Percentiles rank a stretch among this genome's conserved stretches.
Evolutionary conservation across 768 basidiomycete species (phyloP).

Genomic region (Gymnopilus junonius): DNA sequence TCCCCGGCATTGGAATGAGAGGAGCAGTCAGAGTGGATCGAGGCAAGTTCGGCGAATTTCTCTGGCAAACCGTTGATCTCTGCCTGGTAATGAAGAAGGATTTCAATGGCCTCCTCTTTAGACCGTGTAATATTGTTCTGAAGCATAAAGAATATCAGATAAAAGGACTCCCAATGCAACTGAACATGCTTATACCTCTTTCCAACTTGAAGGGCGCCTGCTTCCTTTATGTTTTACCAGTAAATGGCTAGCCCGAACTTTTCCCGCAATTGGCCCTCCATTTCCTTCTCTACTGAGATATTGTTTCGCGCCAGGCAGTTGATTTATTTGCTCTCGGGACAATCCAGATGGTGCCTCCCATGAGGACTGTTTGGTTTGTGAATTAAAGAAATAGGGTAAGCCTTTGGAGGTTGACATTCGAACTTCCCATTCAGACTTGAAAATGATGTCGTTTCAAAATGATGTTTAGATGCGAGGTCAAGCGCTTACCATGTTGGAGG

Average conservation of each 20-base stretch:
- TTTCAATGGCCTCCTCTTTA: constrained; percentile 88
- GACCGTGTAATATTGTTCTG: constrained; percentile 81
- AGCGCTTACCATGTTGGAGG: constrained; percentile 11
- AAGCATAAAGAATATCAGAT: not conserved
- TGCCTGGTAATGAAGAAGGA: constrained; percentile 65
- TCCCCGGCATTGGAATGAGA: constrained; percentile 85
- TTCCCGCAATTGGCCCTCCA: constrained; percentile 36
- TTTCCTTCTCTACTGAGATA: constrained; percentile 33
- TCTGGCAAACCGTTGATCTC: constrained; percentile 60
- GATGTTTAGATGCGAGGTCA: not conserved
- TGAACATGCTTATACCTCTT: constrained; percentile 58
- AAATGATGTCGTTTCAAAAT: not conserved
- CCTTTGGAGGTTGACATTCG: constrained; percentile 80
- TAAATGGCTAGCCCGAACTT: constrained; percentile 94
- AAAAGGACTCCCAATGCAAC: not conserved
- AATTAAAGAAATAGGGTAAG: constrained; percentile 90
- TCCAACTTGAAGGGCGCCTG: constrained; percentile 82
- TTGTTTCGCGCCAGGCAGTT: constrained; percentile 72
- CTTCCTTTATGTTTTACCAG: constrained; percentile 90
- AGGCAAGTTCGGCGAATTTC: constrained; percentile 80
- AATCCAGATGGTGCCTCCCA: constrained; percentile 81
- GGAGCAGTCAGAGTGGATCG: constrained; percentile 84
- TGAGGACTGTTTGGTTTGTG: constrained; percentile 64
- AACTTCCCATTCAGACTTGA: constrained; percentile 71
- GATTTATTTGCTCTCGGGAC: constrained; percentile 58